A percentile compares a stretch with the other conserved stretches of the same genome.
Conservation (phyloP, 768 basidiomycete genomes). For the Mycena filopes region DNA sequence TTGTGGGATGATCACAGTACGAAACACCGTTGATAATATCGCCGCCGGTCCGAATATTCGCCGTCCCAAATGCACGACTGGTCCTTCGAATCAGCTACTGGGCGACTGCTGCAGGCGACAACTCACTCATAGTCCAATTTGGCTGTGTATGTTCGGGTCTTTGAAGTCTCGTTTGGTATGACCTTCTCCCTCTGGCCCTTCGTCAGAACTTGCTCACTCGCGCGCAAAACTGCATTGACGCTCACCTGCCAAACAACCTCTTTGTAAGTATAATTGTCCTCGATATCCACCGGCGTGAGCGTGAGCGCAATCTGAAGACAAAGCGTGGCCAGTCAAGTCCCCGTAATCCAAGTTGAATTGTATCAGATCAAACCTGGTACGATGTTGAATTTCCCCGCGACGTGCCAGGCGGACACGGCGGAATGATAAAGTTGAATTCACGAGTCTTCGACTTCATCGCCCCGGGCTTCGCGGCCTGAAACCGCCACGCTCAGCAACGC, state of each 20-base stretch:
- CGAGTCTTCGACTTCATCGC: not conserved
- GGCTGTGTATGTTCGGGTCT: no score
- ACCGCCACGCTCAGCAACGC: not conserved
- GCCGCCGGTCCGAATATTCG: not conserved
- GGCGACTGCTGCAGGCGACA: no score
- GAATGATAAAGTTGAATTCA: conserved; percentile 1
- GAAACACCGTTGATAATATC: not conserved
- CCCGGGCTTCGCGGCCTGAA: conserved; percentile 4
- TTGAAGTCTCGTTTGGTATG: no score
- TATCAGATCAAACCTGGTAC: conserved; percentile 2
- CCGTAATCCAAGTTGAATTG: no score
- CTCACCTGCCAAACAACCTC: conserved; percentile 14
- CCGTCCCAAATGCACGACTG: not conserved
- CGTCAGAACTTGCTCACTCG: not conserved
- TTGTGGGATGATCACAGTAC: not conserved
- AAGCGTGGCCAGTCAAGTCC: not conserved
- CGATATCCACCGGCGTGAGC: conserved; percentile 11
- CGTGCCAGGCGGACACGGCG: not conserved
- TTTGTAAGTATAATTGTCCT: not conserved
- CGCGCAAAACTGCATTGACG: no score
- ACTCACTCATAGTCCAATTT: no score
- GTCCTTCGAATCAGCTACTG: no score
- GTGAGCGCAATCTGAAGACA: not conserved
- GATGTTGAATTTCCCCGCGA: not conserved
- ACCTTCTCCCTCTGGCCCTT: not conserved